phyloP scores from a whole-genome alignment of 169 alveolate species.

The Perkinsus olseni region DNA sequence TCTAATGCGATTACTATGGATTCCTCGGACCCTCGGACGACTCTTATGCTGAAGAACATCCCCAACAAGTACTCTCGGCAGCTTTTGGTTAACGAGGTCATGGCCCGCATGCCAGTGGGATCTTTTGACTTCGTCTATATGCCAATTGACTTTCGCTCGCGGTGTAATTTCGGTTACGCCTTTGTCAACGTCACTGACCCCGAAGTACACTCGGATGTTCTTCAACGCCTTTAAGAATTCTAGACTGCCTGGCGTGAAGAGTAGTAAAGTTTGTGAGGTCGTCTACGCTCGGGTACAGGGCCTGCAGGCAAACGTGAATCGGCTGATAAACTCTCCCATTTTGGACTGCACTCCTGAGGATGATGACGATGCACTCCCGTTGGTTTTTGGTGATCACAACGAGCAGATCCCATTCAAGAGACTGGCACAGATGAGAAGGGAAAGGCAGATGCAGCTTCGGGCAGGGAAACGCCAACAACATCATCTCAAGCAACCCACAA shows the following conservation, averaged over 20 bases:
- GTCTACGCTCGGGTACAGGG: constrained; percentile 11
- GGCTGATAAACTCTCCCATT: neutral
- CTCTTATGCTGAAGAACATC: constrained; percentile 33
- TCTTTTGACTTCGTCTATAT: constrained; percentile 48
- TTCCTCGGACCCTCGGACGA: neutral
- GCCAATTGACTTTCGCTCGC: constrained; percentile 52
- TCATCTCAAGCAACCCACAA: neutral
- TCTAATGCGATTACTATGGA: neutral
- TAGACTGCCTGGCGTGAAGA: neutral
- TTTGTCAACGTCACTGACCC: constrained; percentile 41
- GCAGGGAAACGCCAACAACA: neutral
- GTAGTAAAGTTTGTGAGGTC: constrained; percentile 10
- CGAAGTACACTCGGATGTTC: neutral
- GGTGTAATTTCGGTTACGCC: constrained; percentile 56
- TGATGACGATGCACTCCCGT: neutral
- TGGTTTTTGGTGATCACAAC: neutral
- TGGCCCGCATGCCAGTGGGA: constrained; percentile 33
- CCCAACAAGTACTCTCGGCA: constrained; percentile 56
- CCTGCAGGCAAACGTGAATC: constrained; percentile 8
- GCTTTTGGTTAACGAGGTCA: constrained; percentile 38
- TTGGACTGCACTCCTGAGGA: neutral
- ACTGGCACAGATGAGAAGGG: neutral
- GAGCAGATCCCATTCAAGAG: neutral
- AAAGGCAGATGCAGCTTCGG: neutral
- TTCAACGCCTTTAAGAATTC: neutral